A percentile compares a stretch with the other conserved stretches of the same genome.
Conservation (phyloP, 169 alveolate genomes). For the Cryptosporidium sp. region DNA sequence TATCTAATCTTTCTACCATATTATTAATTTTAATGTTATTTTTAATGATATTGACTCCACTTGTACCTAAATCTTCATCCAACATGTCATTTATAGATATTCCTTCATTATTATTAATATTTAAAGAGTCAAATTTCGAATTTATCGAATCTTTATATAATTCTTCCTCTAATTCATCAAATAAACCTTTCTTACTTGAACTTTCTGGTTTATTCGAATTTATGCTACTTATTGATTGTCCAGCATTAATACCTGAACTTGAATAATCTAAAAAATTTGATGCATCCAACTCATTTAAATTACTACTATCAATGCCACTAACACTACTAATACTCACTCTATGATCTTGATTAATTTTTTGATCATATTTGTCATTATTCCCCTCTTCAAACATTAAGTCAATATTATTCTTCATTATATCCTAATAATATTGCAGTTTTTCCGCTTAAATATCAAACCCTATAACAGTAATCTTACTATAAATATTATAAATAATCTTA, state of each 20-base stretch:
- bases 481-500: neutral
- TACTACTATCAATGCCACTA: neutral
- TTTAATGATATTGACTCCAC: neutral
- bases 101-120: neutral
- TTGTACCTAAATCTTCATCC: neutral
- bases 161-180: constrained; percentile 24
- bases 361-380: neutral
- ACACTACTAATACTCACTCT: neutral
- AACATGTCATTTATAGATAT: neutral
- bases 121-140: neutral
- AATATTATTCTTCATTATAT: constrained; percentile 18
- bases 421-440: neutral
- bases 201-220: neutral
- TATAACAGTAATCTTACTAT: neutral
- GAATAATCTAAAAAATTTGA: neutral
- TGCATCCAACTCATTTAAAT: neutral
- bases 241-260: neutral
- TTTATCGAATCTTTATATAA: constrained; percentile 6
- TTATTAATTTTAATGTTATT: neutral
- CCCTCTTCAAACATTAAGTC: constrained; percentile 3
- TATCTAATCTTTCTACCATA: neutral
- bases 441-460: too few relatives aligned
- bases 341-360: neutral
- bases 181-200: neutral
- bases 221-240: neutral